These are phyloP conservation scores for Artomyces pyxidatus DNA, from an alignment of 768 basidiomycete species.

Conservation along the genomic window DNA sequence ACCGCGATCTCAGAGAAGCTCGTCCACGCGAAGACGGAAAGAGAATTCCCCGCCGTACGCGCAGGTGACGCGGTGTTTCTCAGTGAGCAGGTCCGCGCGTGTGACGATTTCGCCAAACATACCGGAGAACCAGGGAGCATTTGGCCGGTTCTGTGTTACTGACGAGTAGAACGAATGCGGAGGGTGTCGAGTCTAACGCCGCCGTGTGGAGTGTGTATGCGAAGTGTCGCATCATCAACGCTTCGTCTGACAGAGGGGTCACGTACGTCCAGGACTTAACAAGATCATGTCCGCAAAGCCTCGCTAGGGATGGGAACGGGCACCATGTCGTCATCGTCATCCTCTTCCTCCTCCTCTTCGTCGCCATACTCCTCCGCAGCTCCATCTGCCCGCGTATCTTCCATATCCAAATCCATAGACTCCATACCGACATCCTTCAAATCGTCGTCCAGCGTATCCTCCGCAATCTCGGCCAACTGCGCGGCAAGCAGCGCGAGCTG, in stretches of 20 bases:
- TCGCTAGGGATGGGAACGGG: conserved; percentile 8
- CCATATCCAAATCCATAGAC: background rate
- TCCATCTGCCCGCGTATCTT: background rate
- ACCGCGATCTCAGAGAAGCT: too few species aligned
- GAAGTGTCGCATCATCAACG: background rate
- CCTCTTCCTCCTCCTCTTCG: conserved; percentile 3
- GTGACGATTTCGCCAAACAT: too few species aligned
- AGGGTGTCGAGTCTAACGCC: too few species aligned
- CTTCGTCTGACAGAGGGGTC: background rate
- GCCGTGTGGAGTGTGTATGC: background rate
- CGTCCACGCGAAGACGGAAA: too few species aligned
- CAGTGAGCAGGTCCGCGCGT: too few species aligned
- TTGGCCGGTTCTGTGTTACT: too few species aligned
- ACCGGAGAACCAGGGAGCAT: too few species aligned
- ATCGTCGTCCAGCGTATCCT: conserved; percentile 20
- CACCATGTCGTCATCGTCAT: conserved; percentile 26
- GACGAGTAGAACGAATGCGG: too few species aligned
- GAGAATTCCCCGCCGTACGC: too few species aligned
- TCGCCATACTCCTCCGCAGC: background rate
- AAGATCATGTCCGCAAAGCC: conserved; percentile 2
- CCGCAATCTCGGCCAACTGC: conserved; percentile 61
- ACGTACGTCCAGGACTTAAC: background rate
- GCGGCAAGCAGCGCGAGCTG: conserved; percentile 66
- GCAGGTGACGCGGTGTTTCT: too few species aligned
- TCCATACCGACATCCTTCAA: conserved; percentile 3